phyloP scores from a whole-genome alignment of 441 rosid genomes.

The Pelargonium citronellum region DNA sequence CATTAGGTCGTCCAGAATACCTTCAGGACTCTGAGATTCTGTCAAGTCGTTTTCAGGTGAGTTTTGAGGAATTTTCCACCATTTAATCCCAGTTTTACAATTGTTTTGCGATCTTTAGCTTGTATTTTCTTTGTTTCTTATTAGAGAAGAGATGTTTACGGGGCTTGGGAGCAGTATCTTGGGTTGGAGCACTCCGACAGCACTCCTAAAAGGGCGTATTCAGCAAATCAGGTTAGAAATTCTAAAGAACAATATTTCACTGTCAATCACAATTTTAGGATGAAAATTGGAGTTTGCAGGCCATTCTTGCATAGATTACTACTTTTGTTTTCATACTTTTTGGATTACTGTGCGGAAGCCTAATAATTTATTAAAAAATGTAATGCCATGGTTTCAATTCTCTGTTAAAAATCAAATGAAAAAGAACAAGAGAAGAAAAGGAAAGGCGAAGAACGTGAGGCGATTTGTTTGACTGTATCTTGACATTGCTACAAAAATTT shows the following conservation, averaged over 20 bases:
- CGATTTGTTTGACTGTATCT: not conserved
- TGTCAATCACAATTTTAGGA: not conserved
- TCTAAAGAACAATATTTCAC: constrained; percentile 8
- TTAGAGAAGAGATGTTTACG: constrained; percentile 56
- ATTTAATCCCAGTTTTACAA: not conserved
- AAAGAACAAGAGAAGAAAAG: not conserved
- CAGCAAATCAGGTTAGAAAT: constrained; percentile 45
- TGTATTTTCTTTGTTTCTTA: not conserved
- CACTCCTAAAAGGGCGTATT: constrained; percentile 47
- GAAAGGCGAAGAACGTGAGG: not conserved
- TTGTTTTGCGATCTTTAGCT: not conserved
- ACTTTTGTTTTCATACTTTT: not conserved
- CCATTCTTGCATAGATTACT: not conserved
- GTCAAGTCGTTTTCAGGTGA: constrained; percentile 57
- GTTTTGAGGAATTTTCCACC: constrained; percentile 1
- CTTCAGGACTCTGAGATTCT: constrained; percentile 56
- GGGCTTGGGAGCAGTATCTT: constrained; percentile 69
- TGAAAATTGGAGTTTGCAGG: not conserved
- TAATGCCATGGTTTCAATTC: not conserved
- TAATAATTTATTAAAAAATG: not conserved
- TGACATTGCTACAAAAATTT: not conserved
- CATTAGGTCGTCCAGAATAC: constrained; percentile 60
- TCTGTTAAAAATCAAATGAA: not conserved
- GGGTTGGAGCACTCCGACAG: constrained; percentile 65
- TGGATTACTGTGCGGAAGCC: not conserved